These are phyloP conservation scores for Aspergillus sergii DNA, from an alignment of 2,329 filamentous ascomycete species.

Conservation along the genomic window DNA sequence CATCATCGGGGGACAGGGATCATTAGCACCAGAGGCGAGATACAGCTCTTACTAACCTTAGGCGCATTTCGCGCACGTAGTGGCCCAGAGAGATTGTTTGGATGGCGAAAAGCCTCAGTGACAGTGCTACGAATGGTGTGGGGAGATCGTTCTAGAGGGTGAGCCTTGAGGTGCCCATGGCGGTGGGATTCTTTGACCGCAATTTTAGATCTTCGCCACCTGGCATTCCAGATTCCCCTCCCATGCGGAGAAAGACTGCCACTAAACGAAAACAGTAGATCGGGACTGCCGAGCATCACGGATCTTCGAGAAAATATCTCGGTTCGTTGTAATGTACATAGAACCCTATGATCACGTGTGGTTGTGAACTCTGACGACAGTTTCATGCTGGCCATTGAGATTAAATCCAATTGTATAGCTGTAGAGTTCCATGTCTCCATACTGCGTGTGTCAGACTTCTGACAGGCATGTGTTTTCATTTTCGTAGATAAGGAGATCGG, in stretches of 20 bases:
- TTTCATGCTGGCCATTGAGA: not conserved
- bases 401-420: not conserved
- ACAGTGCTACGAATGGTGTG: conserved; percentile 2
- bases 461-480: conserved; percentile 8
- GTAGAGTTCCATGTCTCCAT: conserved; percentile 1
- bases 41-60: conserved; percentile 12
- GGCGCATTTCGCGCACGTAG: conserved; percentile 12
- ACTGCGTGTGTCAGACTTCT: conserved; percentile 10
- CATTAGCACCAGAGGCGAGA: not conserved
- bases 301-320: not conserved
- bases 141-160: conserved; percentile 10
- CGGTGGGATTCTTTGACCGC: conserved; percentile 29
- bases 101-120: conserved; percentile 1
- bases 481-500: not conserved
- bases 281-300: not conserved
- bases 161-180: conserved; percentile 13
- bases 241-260: conserved; percentile 9
- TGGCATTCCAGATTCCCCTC: conserved; percentile 14
- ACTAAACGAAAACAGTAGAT: conserved; percentile 10
- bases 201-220: conserved; percentile 27
- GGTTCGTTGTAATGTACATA: not conserved
- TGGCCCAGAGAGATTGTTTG: not conserved
- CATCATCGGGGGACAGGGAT: conserved; percentile 3
- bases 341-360: conserved; percentile 9
- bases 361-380: not conserved